Evolutionary conservation across 23 red algal genomes (phyloP), one percentile per base, ranked within the genome.

Genomic region (Gracilaria domingensis): DNA sequence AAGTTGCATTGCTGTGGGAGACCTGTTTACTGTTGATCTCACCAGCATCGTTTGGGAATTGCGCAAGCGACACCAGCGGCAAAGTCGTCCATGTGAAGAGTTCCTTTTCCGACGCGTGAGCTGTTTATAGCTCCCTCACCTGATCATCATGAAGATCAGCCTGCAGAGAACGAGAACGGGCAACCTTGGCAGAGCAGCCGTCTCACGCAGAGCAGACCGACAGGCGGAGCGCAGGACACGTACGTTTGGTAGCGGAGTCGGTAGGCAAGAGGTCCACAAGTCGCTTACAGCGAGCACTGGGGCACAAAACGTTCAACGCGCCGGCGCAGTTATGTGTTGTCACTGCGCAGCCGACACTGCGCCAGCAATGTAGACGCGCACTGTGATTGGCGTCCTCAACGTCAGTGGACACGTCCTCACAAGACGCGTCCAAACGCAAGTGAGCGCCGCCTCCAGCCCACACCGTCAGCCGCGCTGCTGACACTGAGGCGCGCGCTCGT

Each of bases 221-320:
- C n/a, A n/a, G n/a, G n/a, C n/a, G n/a, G n/a, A n/a, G n/a, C n/a
- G n/a, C n/a, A n/a, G n/a, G n/a, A n/a, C n/a, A n/a, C n/a, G n/a
- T n/a, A n/a, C n/a, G n/a, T n/a, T n/a, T n/a, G 42, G 42, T 45
- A 30, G 59, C 59, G 5, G 12, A 30, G 28, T 69, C 64, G 64
- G 20, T 62, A 62, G 64, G 32, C 30, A 37, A 69, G 4, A n/a
- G 64, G 64, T 69, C 64, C 64, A 32, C 32, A 34, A 32, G 5
- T 7, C 8, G 28, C 64, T 69, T 69, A 69, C 64, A 69, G 64
- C 30, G 0, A 18, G 64, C 64, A 37, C 38, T 32, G 64, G 64
- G 64, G 64, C 64, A 69, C 32, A 37, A 69, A 34, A 62, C 59
- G 64, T 64, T 64, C 59, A 64, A 64, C 59, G 59, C 59, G n/a